phyloP scores from a whole-genome alignment of 192 early-diverging fungal species.

The Linnemannia schmuckeri region DNA sequence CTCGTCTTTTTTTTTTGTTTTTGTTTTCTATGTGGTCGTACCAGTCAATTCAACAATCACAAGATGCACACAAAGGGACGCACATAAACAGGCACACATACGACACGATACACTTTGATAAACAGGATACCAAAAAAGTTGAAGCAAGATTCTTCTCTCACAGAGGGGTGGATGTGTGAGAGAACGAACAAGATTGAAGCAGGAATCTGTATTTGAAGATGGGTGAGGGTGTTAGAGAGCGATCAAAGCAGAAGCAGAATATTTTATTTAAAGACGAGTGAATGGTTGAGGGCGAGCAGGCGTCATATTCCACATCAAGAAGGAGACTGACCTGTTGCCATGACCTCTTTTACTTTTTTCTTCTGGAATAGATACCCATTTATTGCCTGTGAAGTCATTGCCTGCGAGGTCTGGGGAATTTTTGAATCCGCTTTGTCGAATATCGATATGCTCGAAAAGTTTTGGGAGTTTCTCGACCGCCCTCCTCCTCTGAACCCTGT shows the following conservation, averaged over 20 bases:
- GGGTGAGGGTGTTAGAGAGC: no score
- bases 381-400: constrained; percentile 80
- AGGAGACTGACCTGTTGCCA: neutral
- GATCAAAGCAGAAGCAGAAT: no score
- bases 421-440: constrained; percentile 79
- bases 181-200: no score
- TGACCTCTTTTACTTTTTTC: neutral
- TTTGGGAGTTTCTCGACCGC: constrained; percentile 88
- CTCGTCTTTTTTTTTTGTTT: neutral
- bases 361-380: constrained; percentile 76
- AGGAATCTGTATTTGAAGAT: no score
- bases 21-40: neutral
- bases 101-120: neutral
- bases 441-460: constrained; percentile 76
- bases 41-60: neutral
- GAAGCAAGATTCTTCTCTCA: no score
- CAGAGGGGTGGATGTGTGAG: no score
- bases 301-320: neutral
- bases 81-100: neutral
- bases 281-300: neutral
- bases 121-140: neutral
- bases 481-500: constrained; percentile 77
- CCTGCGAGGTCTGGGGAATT: constrained; percentile 81
- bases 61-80: neutral
- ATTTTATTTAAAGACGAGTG: neutral